Conservation (phyloP, 2,329 filamentous ascomycete genomes). For the Harringtonia lauricola region DNA sequence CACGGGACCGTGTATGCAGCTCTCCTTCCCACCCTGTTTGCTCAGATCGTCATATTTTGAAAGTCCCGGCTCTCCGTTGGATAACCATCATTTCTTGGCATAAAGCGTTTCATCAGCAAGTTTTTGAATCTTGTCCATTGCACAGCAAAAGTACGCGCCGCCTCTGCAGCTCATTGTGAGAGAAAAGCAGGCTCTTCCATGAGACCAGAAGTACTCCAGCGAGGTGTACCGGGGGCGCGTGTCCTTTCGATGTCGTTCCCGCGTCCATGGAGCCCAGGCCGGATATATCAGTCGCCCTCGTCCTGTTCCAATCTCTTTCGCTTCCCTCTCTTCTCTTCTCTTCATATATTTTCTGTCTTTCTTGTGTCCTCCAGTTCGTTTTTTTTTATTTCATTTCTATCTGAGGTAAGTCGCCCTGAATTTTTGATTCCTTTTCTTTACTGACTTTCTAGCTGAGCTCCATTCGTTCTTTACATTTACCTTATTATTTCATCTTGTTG, state of each 20-base stretch:
- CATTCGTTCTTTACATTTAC: not conserved
- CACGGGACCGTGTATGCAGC: too few species aligned
- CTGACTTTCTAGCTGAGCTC: not conserved
- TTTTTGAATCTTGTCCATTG: too few species aligned
- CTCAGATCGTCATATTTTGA: too few species aligned
- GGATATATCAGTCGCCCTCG: not conserved
- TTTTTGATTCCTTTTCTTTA: too few species aligned
- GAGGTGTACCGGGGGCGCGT: not conserved
- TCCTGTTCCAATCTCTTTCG: too few species aligned
- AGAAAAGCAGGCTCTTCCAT: not conserved
- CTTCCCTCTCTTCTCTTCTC: not conserved
- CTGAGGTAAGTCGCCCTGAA: not conserved
- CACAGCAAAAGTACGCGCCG: too few species aligned
- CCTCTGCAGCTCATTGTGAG: not conserved
- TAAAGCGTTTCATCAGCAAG: too few species aligned
- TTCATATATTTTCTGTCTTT: not conserved
- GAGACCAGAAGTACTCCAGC: not conserved
- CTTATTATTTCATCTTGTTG: not conserved
- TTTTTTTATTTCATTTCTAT: not conserved
- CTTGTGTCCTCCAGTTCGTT: not conserved
- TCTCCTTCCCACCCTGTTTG: too few species aligned
- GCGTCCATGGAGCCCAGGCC: too few species aligned
- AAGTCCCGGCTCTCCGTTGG: too few species aligned
- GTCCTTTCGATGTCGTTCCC: not conserved
- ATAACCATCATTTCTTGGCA: too few species aligned